Evolutionary conservation across 495 filamentous ascomycete genomes (phyloP), one percentile per base, ranked within the genome.

Genomic region (Neurospora cerealis): DNA sequence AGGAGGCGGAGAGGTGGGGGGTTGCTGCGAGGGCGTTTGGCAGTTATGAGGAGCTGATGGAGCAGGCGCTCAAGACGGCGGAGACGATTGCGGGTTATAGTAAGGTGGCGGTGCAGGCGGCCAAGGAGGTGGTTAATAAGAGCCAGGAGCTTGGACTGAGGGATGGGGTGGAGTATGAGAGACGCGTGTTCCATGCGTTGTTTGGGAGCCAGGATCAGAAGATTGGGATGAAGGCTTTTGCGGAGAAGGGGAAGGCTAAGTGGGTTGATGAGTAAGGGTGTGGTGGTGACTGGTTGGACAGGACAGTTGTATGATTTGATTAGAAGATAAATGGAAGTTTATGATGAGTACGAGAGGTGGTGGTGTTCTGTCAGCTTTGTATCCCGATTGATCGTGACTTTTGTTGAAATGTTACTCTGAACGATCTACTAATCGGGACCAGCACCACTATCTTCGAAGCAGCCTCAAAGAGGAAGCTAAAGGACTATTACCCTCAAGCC

Each of bases 41-140:
- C n/a, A 91, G 83, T 9, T 89, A 92, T n/a, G 91, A 96, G 75
- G 89, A 91, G 82, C 86, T 97, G 79, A 86, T 98, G 77, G 90
- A 93, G 78, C 91, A 87, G 42, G 87, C 93, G 3, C 75, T 97
- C 54, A 87, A 89, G 79, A 96, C 93, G 28, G 96, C 96, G 19
- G 93, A 92, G 88, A 92, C 87, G 70, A 98, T 99, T 83, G 93
- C 96, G 0, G 85, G 90, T 0, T 92, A 93, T 80, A 92, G 91
- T 39, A 87, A 84, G 76, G 89, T 98, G 42, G 92, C 94, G 0
- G 90, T 96, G 34, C 89, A 91, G 86, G 96, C 93, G n/a, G 92
- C 90, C 9, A 99, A 99, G 88, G 96, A 98, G 87, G 96, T 94
- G 21, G 94, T 99, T 36, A 97, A 97, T 78, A 97, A 97, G 90